A percentile compares a stretch with the other conserved stretches of the same genome.
Conservation (phyloP, 1,139 yeast species). For the Hanseniaspora sp. region DNA sequence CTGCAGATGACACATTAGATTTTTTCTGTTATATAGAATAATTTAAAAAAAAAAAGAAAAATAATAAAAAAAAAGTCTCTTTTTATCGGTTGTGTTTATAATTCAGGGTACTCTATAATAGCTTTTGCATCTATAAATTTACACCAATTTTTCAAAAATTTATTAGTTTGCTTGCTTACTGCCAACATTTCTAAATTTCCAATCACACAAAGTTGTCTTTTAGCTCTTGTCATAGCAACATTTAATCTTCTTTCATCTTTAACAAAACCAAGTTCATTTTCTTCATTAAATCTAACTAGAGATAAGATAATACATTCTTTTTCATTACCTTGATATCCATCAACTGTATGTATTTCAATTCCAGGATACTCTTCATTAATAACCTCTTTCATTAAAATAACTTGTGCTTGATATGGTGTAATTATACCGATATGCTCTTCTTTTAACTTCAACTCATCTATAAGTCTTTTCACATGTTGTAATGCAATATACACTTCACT, state of each 20-base stretch:
- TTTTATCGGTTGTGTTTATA: constrained; percentile 21
- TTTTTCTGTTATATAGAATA: constrained; percentile 30
- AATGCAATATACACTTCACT: constrained; percentile 56
- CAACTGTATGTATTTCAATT: constrained; percentile 76
- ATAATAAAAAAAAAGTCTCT: not conserved
- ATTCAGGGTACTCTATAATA: constrained; percentile 60
- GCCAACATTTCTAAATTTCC: constrained; percentile 67
- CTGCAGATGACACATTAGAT: constrained; percentile 51
- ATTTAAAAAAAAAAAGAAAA: not conserved
- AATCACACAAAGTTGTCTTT: constrained; percentile 69
- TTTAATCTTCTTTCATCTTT: constrained; percentile 62
- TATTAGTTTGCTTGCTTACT: constrained; percentile 32
- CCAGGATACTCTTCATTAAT: constrained; percentile 42
- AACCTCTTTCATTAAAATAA: constrained; percentile 44
- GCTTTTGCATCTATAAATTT: constrained; percentile 56
- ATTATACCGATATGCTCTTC: constrained; percentile 62
- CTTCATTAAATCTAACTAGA: constrained; percentile 63
- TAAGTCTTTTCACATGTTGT: constrained; percentile 43
- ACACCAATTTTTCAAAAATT: constrained; percentile 56
- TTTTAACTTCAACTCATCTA: constrained; percentile 36
- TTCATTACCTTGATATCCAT: constrained; percentile 88
- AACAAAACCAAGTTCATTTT: constrained; percentile 61
- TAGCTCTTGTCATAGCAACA: constrained; percentile 88
- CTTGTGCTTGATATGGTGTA: constrained; percentile 86
- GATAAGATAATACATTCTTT: constrained; percentile 76